Conservation (phyloP, 495 filamentous ascomycete genomes). For the Tirmania nivea region DNA sequence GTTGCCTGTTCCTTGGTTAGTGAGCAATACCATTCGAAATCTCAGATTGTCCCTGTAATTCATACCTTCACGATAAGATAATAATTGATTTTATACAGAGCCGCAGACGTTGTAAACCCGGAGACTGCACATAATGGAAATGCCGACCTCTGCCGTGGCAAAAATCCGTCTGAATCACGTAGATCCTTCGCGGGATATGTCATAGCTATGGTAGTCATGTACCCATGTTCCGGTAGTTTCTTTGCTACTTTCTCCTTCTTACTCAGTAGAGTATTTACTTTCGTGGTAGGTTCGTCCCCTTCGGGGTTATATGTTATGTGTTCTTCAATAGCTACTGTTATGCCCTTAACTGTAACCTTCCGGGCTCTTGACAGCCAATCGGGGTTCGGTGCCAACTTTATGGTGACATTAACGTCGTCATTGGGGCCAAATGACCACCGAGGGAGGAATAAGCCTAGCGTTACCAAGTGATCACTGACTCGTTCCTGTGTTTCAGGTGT, state of each 20-base stretch:
- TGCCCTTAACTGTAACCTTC: slow-evolving; percentile 81
- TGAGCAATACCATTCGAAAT: not conserved
- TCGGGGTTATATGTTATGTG: slow-evolving; percentile 95
- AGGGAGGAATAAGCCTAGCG: slow-evolving; percentile 70
- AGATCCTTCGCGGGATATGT: slow-evolving; percentile 82
- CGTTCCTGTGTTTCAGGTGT: slow-evolving; percentile 69
- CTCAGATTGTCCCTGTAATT: not conserved
- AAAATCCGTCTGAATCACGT: slow-evolving; percentile 67
- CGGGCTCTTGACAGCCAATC: slow-evolving; percentile 78
- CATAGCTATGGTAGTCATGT: slow-evolving; percentile 72
- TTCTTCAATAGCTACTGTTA: slow-evolving; percentile 86
- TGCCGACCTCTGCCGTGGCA: slow-evolving; percentile 50
- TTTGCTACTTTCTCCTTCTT: slow-evolving; percentile 60
- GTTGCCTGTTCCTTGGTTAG: slow-evolving; percentile 39
- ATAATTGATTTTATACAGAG: slow-evolving; percentile 95
- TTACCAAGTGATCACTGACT: slow-evolving; percentile 76
- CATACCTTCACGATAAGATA: slow-evolving; percentile 80
- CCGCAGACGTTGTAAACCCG: slow-evolving; percentile 84
- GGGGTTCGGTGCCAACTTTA: slow-evolving; percentile 75
- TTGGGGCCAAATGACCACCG: slow-evolving; percentile 92
- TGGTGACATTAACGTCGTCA: slow-evolving; percentile 87
- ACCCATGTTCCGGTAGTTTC: slow-evolving; percentile 70
- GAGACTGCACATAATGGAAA: slow-evolving; percentile 78
- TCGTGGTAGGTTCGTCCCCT: slow-evolving; percentile 87
- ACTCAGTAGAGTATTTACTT: slow-evolving; percentile 65